Evolutionary conservation across 352 stramenopile genomes (phyloP).

Genomic region (Globisporangium recalcitrans): DNA sequence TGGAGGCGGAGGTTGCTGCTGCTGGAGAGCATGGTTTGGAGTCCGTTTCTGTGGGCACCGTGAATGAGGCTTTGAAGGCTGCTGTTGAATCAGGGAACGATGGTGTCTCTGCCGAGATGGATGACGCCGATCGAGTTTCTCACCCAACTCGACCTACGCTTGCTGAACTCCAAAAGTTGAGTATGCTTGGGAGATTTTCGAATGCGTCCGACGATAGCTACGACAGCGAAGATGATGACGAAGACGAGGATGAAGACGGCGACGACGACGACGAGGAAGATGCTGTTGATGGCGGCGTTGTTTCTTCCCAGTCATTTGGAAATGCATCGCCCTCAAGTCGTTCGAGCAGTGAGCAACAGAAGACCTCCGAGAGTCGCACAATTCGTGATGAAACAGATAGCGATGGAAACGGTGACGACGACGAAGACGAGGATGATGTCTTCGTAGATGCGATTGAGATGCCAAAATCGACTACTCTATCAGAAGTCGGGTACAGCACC

Average conservation of each 20-base stretch:
- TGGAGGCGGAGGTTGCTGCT: not conserved
- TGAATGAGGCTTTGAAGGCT: not conserved
- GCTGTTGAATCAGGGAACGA: not conserved
- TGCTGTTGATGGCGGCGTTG: not conserved
- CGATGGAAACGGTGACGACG: slow-evolving; percentile 4
- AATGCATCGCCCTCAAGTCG: not conserved
- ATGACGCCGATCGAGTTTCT: not conserved
- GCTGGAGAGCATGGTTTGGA: too few species aligned
- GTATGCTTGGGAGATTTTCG: slow-evolving; percentile 14
- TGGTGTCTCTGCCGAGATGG: not conserved
- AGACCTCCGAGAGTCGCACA: not conserved
- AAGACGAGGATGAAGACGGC: slow-evolving; percentile 10
- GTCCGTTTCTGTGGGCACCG: too few species aligned
- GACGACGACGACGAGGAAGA: slow-evolving; percentile 12
- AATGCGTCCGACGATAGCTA: slow-evolving; percentile 14
- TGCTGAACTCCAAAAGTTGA: slow-evolving; percentile 19
- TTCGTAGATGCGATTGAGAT: not conserved
- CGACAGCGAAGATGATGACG: slow-evolving; percentile 10
- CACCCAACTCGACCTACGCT: slow-evolving; percentile 11
- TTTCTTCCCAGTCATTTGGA: not conserved
- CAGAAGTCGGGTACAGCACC: not conserved
- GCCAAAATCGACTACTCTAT: not conserved
- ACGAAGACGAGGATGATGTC: slow-evolving; percentile 2
- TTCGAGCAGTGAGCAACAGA: not conserved
- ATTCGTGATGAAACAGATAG: slow-evolving; percentile 13